Percentiles rank a stretch among this genome's conserved stretches.
Evolutionary conservation across 768 basidiomycete genomes (phyloP).

Genomic region (Tulasnella sp.): DNA sequence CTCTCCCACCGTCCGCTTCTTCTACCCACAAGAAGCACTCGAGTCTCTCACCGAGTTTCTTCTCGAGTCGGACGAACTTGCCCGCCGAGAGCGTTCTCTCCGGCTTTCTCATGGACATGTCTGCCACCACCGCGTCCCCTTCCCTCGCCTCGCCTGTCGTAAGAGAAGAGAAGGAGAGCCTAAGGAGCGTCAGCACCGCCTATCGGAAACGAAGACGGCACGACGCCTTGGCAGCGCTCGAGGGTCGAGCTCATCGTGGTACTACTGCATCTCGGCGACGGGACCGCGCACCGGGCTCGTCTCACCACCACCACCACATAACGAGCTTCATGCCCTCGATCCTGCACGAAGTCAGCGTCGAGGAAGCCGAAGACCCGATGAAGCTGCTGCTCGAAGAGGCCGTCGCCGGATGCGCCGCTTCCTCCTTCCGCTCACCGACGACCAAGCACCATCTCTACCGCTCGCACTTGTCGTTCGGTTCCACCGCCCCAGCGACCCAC

Average conservation of each 20-base stretch:
- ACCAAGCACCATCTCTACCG: not conserved
- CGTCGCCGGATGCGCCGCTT: not conserved
- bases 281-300: not conserved
- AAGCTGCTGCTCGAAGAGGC: not conserved
- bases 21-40: not conserved
- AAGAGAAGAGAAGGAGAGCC: not conserved
- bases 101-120: not conserved
- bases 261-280: not conserved
- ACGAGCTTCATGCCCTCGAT: conserved; percentile 11
- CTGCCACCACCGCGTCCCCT: not conserved
- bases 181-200: not conserved
- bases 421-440: not conserved
- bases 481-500: not conserved
- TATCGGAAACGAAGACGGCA: not conserved
- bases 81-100: not conserved
- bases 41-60: not conserved
- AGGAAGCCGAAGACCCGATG: conserved; percentile 2
- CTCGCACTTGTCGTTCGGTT: conserved; percentile 6
- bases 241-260: conserved; percentile 3
- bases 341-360: conserved; percentile 1
- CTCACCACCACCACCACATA: not conserved
- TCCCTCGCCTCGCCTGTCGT: not conserved
- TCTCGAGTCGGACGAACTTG: not conserved
- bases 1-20: not conserved
- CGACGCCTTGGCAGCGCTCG: conserved; percentile 2